Conservation (phyloP, 345 rosid species). For the Punica granatum region DNA sequence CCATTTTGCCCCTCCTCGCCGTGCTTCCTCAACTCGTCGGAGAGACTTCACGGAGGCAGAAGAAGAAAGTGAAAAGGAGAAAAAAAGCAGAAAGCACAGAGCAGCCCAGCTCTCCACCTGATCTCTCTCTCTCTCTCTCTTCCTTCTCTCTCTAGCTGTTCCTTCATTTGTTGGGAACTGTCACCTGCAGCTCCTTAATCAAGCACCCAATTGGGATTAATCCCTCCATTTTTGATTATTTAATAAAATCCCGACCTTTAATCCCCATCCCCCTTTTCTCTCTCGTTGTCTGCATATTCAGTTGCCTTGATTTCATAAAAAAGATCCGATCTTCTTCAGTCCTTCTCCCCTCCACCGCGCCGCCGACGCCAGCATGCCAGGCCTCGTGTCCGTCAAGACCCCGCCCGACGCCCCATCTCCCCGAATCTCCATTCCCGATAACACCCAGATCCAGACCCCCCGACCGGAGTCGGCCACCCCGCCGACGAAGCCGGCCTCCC, state of each 20-base stretch:
- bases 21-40: no score
- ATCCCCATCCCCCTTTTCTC: neutral
- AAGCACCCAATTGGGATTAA: neutral
- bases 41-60: neutral
- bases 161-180: constrained; percentile 4
- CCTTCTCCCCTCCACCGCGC: neutral
- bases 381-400: constrained; percentile 77
- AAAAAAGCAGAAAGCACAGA: neutral
- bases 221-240: neutral
- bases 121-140: no score
- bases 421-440: constrained; percentile 56
- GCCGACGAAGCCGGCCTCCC: constrained; percentile 22
- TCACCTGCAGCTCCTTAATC: neutral
- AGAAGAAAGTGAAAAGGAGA: neutral
- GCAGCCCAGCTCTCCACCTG: neutral
- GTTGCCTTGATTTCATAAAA: neutral
- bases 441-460: constrained; percentile 23
- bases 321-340: neutral
- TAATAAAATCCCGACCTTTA: neutral
- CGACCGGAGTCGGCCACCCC: constrained; percentile 29
- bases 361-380: constrained; percentile 56
- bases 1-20: neutral
- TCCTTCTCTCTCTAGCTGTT: neutral
- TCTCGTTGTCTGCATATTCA: neutral
- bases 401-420: constrained; percentile 68